Percentiles rank a stretch among this genome's conserved stretches.
Conservation (phyloP, 2,329 filamentous ascomycete species). For the Hymenoscyphus albidus region DNA sequence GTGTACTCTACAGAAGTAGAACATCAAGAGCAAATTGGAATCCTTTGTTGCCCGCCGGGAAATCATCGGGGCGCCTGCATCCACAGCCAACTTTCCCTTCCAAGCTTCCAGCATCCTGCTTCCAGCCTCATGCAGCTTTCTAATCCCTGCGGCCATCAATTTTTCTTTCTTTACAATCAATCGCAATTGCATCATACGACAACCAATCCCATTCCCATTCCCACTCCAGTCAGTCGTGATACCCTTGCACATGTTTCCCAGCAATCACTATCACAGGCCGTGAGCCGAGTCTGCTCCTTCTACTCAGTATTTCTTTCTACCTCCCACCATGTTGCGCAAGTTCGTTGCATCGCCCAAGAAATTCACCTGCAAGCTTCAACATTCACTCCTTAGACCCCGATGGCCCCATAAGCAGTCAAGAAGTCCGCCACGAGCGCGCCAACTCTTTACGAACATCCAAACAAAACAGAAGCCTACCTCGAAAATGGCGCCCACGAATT, state of each 20-base stretch:
- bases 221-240: too few relatives aligned
- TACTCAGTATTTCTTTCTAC: neutral
- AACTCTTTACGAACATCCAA: neutral
- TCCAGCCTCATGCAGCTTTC: too few relatives aligned
- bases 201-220: too few relatives aligned
- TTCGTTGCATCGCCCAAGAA: neutral
- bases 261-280: neutral
- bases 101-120: neutral
- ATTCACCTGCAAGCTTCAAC: neutral
- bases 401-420: neutral
- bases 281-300: neutral
- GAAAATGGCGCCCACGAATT: slow-evolving; percentile 23
- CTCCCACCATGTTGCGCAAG: neutral
- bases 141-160: neutral
- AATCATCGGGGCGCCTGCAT: neutral
- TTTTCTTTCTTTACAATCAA: neutral
- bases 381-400: slow-evolving; percentile 1
- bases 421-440: neutral
- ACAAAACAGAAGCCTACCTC: slow-evolving; percentile 16
- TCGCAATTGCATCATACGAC: neutral
- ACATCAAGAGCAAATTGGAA: too few relatives aligned
- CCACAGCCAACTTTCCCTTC: neutral
- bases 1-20: too few relatives aligned
- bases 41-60: neutral
- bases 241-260: neutral